Conservation (phyloP, 441 rosid genomes). For the Arabidopsis hybrid region DNA sequence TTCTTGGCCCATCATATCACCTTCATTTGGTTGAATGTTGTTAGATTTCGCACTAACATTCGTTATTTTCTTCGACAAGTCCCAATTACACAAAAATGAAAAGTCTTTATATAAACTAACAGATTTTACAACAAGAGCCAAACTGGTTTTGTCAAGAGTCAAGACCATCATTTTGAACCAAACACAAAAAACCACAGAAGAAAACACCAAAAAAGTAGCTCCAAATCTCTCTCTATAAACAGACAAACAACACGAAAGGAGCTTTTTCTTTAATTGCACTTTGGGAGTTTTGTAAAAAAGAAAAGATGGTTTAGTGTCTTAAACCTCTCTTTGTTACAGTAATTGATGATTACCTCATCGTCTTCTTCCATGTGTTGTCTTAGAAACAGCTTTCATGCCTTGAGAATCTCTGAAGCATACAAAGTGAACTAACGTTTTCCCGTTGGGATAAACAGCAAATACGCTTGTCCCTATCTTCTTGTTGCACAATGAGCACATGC, state of each 20-base stretch:
- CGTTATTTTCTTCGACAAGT: background rate
- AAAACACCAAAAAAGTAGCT: background rate
- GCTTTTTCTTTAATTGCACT: background rate
- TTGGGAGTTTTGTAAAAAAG: background rate
- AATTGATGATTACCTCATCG: conserved; percentile 53
- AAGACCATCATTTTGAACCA: conserved; percentile 15
- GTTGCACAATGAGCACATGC: conserved; percentile 89
- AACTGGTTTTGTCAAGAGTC: conserved; percentile 12
- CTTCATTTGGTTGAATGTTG: too few relatives aligned
- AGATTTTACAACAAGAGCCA: conserved; percentile 31
- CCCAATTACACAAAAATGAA: background rate
- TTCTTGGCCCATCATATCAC: too few relatives aligned
- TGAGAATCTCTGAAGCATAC: conserved; percentile 97
- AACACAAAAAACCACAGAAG: background rate
- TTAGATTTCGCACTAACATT: too few relatives aligned
- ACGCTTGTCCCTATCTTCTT: conserved; percentile 95
- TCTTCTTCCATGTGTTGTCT: conserved; percentile 67
- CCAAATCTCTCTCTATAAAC: conserved; percentile 9
- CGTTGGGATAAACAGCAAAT: conserved; percentile 93
- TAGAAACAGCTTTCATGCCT: conserved; percentile 85
- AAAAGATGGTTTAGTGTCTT: conserved; percentile 7
- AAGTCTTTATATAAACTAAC: background rate
- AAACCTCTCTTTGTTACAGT: conserved; percentile 24
- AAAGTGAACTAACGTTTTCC: conserved; percentile 89
- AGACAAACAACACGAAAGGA: conserved; percentile 13